phyloP scores from a whole-genome alignment of 1,284 basidiomycete species.

The Sporisorium exsertum region DNA sequence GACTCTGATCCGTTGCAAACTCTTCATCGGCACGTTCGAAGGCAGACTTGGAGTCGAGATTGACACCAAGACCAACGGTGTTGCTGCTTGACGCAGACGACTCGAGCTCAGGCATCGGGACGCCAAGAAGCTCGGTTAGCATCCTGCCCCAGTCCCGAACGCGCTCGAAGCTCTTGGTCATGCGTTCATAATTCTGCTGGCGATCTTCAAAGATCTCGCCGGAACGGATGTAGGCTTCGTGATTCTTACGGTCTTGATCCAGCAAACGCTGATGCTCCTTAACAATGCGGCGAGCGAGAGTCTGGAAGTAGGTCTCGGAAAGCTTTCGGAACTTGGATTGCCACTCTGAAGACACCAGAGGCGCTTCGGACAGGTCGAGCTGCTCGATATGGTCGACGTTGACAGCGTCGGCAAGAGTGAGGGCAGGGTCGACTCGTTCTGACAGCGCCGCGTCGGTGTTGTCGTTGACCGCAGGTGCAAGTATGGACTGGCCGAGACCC shows the following conservation, averaged over 20 bases:
- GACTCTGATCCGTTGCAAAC: slow-evolving; percentile 74
- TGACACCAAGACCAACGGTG: slow-evolving; percentile 72
- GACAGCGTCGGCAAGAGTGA: slow-evolving; percentile 31
- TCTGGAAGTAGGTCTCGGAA: slow-evolving; percentile 93
- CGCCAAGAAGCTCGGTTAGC: slow-evolving; percentile 86
- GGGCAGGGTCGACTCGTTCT: slow-evolving; percentile 2
- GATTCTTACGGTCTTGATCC: slow-evolving; percentile 94
- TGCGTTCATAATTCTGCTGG: slow-evolving; percentile 97
- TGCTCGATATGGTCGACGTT: slow-evolving; percentile 18
- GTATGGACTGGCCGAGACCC: slow-evolving; percentile 81
- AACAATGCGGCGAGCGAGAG: slow-evolving; percentile 87
- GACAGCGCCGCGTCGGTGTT: slow-evolving; percentile 13
- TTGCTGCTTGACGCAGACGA: slow-evolving; percentile 74
- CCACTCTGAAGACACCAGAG: slow-evolving; percentile 80
- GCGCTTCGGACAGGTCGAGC: slow-evolving; percentile 55
- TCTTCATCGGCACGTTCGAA: slow-evolving; percentile 65
- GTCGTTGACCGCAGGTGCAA: slow-evolving; percentile 67
- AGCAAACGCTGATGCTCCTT: slow-evolving; percentile 79
- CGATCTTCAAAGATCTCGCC: slow-evolving; percentile 99
- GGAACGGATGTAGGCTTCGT: slow-evolving; percentile 97
- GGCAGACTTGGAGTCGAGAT: slow-evolving; percentile 70
- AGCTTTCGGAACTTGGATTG: slow-evolving; percentile 90
- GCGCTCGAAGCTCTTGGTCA: slow-evolving; percentile 94
- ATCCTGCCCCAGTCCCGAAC: slow-evolving; percentile 70
- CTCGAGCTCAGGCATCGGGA: slow-evolving; percentile 83